phyloP scores from a whole-genome alignment of 2,329 filamentous ascomycete genomes.

The Tolypocladium inflatum region DNA sequence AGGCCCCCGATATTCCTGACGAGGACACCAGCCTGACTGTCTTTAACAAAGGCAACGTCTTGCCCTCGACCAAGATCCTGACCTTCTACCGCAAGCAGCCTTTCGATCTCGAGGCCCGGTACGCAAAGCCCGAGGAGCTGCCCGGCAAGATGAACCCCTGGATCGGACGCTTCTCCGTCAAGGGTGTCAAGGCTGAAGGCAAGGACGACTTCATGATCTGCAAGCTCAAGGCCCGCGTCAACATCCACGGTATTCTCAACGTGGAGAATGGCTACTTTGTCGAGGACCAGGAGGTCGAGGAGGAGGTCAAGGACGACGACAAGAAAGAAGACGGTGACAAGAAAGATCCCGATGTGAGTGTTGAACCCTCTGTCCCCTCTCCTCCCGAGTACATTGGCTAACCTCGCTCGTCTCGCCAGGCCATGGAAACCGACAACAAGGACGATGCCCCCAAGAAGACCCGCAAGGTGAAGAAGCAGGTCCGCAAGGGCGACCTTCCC shows the following conservation, averaged over 20 bases:
- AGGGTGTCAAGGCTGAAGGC: conserved; percentile 87
- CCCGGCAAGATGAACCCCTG: conserved; percentile 88
- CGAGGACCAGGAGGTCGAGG: conserved; percentile 94
- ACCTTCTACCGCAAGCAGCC: conserved; percentile 98
- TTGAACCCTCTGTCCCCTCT: background rate
- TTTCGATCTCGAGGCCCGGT: conserved; percentile 92
- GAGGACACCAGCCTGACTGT: conserved; percentile 96
- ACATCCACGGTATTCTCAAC: conserved; percentile 92
- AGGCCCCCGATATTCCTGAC: conserved; percentile 94
- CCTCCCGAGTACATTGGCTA: conserved; percentile 10
- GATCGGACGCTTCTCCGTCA: conserved; percentile 97
- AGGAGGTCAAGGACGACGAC: conserved; percentile 71
- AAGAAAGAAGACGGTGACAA: conserved; percentile 57
- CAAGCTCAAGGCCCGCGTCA: conserved; percentile 96
- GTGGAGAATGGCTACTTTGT: conserved; percentile 97
- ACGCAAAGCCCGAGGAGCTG: conserved; percentile 75
- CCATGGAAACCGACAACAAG: conserved; percentile 76
- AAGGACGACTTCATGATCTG: conserved; percentile 99
- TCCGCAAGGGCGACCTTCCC: conserved; percentile 91
- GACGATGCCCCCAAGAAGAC: conserved; percentile 71
- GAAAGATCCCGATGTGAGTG: conserved; percentile 68
- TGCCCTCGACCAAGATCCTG: conserved; percentile 97
- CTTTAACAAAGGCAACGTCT: conserved; percentile 93
- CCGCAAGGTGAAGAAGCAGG: conserved; percentile 98
- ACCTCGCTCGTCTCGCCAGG: conserved; percentile 33